These are phyloP conservation scores for Capronia coronata DNA, from an alignment of 2,329 filamentous ascomycete genomes.

Conservation along the genomic window DNA sequence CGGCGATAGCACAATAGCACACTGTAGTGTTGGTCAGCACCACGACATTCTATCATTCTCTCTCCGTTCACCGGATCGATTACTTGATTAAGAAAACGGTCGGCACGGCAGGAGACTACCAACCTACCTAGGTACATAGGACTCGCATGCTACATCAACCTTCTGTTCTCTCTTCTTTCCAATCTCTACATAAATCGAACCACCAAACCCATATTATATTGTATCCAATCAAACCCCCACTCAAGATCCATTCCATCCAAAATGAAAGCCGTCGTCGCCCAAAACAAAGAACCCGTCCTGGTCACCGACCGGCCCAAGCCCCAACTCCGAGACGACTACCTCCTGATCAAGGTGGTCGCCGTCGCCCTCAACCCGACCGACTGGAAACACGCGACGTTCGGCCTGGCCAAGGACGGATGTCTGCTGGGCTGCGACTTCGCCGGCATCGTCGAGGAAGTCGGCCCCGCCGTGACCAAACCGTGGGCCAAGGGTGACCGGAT, in stretches of 20 bases:
- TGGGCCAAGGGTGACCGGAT: slow-evolving; percentile 35
- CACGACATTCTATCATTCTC: too few relatives aligned
- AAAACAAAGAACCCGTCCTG: slow-evolving; percentile 25
- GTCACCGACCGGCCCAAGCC: slow-evolving; percentile 29
- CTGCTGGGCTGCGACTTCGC: slow-evolving; percentile 36
- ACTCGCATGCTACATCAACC: too few relatives aligned
- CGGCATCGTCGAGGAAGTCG: slow-evolving; percentile 30
- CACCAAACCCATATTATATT: neutral
- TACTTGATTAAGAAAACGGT: too few relatives aligned
- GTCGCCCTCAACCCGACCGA: slow-evolving; percentile 47
- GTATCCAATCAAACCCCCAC: neutral
- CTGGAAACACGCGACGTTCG: slow-evolving; percentile 46
- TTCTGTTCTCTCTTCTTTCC: too few relatives aligned
- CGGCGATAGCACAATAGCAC: too few relatives aligned
- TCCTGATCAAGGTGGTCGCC: slow-evolving; percentile 34
- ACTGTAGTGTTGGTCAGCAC: too few relatives aligned
- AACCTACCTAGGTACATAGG: too few relatives aligned
- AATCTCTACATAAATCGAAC: too few relatives aligned
- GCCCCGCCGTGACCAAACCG: slow-evolving; percentile 19
- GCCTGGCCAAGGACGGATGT: slow-evolving; percentile 33
- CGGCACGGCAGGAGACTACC: too few relatives aligned
- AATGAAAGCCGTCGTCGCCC: slow-evolving; percentile 24
- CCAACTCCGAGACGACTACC: slow-evolving; percentile 35
- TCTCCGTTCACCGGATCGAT: too few relatives aligned
- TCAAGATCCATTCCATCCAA: neutral